Evolutionary conservation across 495 filamentous ascomycete genomes (phyloP).

Genomic region (Viridothelium virens): DNA sequence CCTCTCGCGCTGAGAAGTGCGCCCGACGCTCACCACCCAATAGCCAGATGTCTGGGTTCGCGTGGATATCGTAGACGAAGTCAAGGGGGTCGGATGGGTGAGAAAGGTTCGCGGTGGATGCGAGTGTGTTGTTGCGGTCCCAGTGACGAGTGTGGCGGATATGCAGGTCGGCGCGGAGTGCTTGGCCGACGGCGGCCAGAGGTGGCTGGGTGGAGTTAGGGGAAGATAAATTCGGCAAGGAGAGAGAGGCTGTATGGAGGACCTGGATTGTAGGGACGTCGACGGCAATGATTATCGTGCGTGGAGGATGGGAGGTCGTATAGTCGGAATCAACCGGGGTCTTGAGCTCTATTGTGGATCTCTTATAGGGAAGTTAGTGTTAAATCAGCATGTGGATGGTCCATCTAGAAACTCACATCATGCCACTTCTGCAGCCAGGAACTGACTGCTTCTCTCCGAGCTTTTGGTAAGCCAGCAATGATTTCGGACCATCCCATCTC

Average conservation of each 20-base stretch:
- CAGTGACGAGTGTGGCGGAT: slow-evolving; percentile 74
- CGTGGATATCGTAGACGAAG: slow-evolving; percentile 77
- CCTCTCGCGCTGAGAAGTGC: slow-evolving; percentile 58
- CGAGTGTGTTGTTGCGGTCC: slow-evolving; percentile 44
- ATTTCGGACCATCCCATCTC: slow-evolving; percentile 32
- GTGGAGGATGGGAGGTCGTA: slow-evolving; percentile 16
- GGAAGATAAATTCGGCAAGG: slow-evolving; percentile 37
- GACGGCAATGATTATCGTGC: slow-evolving; percentile 60
- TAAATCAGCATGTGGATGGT: background rate
- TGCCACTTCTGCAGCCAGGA: slow-evolving; percentile 35
- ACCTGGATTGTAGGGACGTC: slow-evolving; percentile 81
- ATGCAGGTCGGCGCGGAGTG: slow-evolving; percentile 59
- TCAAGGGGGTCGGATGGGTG: slow-evolving; percentile 40
- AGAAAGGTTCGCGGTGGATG: background rate
- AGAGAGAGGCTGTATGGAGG: slow-evolving; percentile 74
- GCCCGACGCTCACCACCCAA: slow-evolving; percentile 72
- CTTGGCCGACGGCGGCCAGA: slow-evolving; percentile 56
- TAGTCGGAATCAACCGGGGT: slow-evolving; percentile 11
- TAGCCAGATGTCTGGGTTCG: slow-evolving; percentile 70
- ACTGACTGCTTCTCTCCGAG: slow-evolving; percentile 19
- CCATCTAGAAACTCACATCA: slow-evolving; percentile 18
- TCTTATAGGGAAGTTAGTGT: background rate
- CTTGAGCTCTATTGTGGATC: slow-evolving; percentile 15
- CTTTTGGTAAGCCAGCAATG: slow-evolving; percentile 26
- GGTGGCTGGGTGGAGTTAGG: slow-evolving; percentile 30